A percentile compares a stretch with the other conserved stretches of the same genome.
These are phyloP conservation scores for Crucihimalaya himalaica DNA, from an alignment of 345 rosid species.

Conservation along the genomic window DNA sequence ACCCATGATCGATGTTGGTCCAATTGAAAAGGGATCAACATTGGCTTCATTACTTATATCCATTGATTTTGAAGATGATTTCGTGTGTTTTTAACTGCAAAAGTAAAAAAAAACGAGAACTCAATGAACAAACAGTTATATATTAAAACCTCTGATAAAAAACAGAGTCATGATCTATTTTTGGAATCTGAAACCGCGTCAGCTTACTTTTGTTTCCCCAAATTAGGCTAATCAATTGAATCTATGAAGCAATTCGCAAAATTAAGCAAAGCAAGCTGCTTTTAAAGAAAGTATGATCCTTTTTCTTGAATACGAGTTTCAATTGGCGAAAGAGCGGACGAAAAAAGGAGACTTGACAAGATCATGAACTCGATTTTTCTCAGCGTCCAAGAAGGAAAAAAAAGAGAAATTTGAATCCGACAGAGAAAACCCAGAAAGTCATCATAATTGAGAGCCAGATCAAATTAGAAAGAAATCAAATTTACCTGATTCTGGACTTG, in stretches of 20 bases:
- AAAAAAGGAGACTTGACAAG: not conserved
- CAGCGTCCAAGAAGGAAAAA: not conserved
- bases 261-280: not conserved
- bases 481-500: constrained; percentile 9
- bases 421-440: constrained; percentile 6
- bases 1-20: constrained; percentile 84
- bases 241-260: not conserved
- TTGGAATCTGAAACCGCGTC: constrained; percentile 19
- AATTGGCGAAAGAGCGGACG: not conserved
- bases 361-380: constrained; percentile 4
- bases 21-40: constrained; percentile 78
- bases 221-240: not conserved
- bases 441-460: not conserved
- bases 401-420: not conserved
- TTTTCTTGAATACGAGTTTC: not conserved
- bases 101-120: not conserved
- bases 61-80: constrained; percentile 42
- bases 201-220: constrained; percentile 10
- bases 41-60: constrained; percentile 92
- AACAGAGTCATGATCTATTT: constrained; percentile 28
- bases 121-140: not conserved
- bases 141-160: not conserved
- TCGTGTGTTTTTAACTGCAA: constrained; percentile 21
- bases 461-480: not conserved
- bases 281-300: constrained; percentile 9